phyloP scores from a whole-genome alignment of 169 alveolate species.

The Plasmodium gonderi region DNA sequence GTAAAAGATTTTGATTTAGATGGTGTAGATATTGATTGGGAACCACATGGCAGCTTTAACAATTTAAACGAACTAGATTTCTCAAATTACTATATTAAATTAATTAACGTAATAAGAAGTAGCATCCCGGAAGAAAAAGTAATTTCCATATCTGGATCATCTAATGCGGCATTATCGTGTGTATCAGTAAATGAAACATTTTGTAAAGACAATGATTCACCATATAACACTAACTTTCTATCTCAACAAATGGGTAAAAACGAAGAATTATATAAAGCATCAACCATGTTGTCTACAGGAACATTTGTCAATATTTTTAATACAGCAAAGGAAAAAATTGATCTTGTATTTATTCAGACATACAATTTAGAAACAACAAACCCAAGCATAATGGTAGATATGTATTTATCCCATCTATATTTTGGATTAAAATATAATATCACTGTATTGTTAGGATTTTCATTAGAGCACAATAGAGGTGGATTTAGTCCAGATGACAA shows the following conservation, averaged over 20 bases:
- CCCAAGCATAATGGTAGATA: conserved; percentile 46
- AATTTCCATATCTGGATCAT: conserved; percentile 56
- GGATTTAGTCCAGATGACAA: conserved; percentile 48
- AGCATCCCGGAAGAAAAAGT: conserved; percentile 27
- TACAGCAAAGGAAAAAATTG: conserved; percentile 55
- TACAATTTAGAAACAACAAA: conserved; percentile 45
- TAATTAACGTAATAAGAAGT: conserved; percentile 32
- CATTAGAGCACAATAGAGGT: conserved; percentile 62
- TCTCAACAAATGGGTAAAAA: conserved; percentile 38
- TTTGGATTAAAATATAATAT: conserved; percentile 43
- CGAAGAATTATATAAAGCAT: conserved; percentile 32
- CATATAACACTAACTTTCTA: conserved; percentile 34
- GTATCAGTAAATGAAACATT: conserved; percentile 35
- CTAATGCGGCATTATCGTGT: conserved; percentile 62
- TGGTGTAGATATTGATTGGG: conserved; percentile 73
- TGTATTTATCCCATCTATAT: conserved; percentile 61
- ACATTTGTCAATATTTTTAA: conserved; percentile 48
- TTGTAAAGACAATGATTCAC: conserved; percentile 45
- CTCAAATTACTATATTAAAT: conserved; percentile 43
- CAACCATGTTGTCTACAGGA: conserved; percentile 48
- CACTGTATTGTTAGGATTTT: conserved; percentile 36
- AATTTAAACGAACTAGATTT: conserved; percentile 34
- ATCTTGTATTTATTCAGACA: conserved; percentile 63
- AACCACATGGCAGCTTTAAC: conserved; percentile 66
- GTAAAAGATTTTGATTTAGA: conserved; percentile 45